Evolutionary conservation across 495 filamentous ascomycete genomes (phyloP), one percentile per base, ranked within the genome.

Genomic region (Clavariopsis aquatica): DNA sequence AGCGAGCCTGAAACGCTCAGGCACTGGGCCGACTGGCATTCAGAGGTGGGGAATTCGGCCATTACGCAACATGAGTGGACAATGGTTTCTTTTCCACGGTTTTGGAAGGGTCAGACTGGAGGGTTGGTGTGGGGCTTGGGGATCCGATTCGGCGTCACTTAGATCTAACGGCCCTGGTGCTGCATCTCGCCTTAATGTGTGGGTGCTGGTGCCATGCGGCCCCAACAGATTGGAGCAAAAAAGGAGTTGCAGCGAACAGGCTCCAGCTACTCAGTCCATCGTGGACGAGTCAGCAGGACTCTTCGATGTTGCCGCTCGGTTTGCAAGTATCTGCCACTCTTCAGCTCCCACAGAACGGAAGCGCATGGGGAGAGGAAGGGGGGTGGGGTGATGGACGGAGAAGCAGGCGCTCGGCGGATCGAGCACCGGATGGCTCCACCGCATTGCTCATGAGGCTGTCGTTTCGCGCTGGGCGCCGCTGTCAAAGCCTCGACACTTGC

Each of bases 161-260:
- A 69, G 66, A 69, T 65, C 66, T 61, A 69, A 69, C 66, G 66
- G 62, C 61, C 45, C 41, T 46, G 61, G 34, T 65, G 61, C 61
- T 69, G 66, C 55, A 69, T 59, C 66, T 69, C 36, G 49, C 55
- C 27, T 29, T 34, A 34, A 34, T 34, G 31, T 34, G 31, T 34
- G 51, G n/a, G 57, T 19, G n/a, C 51, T 31, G 31, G 5, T 34
- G 31, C 31, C 12, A 22, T 49, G 52, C 22, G 23, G 19, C 51
- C 45, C n/a, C 24, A 29, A 19, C 41, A 23, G 24, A 62, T 3
- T 5, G 36, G 38, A 38, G 7, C 12, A 41, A 55, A 34, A n/a
- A 23, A 17, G 24, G n/a, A 29, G 19, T 1, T 13, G n/a, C 53
- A 49, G 23, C 23, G n/a, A 29, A 36, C n/a, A 22, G n/a, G n/a